Evolutionary conservation across 2,329 filamentous ascomycete species (phyloP).

Genomic region (Neofusicoccum ribis): DNA sequence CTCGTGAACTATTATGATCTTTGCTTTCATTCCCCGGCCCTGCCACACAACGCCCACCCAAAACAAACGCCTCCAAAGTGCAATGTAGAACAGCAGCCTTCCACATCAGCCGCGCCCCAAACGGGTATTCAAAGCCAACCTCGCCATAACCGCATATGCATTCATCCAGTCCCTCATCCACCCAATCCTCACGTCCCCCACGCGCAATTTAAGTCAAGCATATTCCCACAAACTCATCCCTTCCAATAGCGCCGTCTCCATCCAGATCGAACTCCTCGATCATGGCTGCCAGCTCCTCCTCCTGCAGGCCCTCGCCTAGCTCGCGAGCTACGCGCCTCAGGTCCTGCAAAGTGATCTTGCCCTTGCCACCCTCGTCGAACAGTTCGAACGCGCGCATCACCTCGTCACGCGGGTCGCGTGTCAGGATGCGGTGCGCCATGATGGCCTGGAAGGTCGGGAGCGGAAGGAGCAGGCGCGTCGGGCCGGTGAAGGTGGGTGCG

Average conservation of each 20-base stretch:
- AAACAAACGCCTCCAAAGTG: slow-evolving; percentile 1
- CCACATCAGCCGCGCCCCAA: background rate
- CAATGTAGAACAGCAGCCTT: background rate
- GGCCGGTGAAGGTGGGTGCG: slow-evolving; percentile 36
- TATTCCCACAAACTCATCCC: slow-evolving; percentile 67
- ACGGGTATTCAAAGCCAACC: background rate
- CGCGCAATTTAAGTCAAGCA: slow-evolving; percentile 49
- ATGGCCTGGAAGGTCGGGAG: slow-evolving; percentile 72
- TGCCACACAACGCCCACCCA: background rate
- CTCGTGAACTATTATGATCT: background rate
- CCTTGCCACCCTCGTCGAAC: slow-evolving; percentile 91
- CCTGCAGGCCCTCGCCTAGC: slow-evolving; percentile 86
- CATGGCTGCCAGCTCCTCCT: slow-evolving; percentile 92
- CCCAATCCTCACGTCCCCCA: background rate
- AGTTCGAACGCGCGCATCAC: slow-evolving; percentile 87
- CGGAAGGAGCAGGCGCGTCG: slow-evolving; percentile 68
- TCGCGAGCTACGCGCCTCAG: slow-evolving; percentile 84
- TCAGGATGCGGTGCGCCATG: slow-evolving; percentile 74
- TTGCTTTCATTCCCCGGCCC: background rate
- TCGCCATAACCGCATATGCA: background rate
- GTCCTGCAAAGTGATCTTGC: slow-evolving; percentile 85
- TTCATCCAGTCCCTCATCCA: background rate
- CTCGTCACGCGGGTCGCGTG: slow-evolving; percentile 85
- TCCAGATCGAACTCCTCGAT: slow-evolving; percentile 97
- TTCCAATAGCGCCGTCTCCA: slow-evolving; percentile 74